Evolutionary conservation across 1,284 basidiomycete species (phyloP).

Genomic region (Ustanciosporium gigantosporum): DNA sequence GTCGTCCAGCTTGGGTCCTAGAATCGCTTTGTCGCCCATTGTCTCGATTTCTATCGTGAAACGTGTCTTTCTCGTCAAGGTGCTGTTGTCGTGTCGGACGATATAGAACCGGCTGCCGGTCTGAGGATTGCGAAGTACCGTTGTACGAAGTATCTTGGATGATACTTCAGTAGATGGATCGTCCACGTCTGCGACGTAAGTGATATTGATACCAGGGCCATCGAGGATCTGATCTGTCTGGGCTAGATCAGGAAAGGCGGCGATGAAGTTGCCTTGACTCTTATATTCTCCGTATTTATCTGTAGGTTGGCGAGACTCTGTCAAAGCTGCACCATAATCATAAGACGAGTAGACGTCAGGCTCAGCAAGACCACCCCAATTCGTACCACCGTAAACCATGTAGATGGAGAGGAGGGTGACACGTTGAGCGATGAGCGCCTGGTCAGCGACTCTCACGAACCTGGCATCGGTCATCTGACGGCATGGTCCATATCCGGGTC

Average conservation of each 20-base stretch:
- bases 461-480: slow-evolving; percentile 26
- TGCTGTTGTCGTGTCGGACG: slow-evolving; percentile 66
- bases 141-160: slow-evolving; percentile 7
- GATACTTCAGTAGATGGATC: slow-evolving; percentile 1
- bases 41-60: slow-evolving; percentile 29
- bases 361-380: slow-evolving; percentile 63
- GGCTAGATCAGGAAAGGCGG: slow-evolving; percentile 40
- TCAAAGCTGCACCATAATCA: slow-evolving; percentile 57
- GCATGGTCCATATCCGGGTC: slow-evolving; percentile 35
- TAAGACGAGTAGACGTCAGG: slow-evolving; percentile 60
- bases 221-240: slow-evolving; percentile 22
- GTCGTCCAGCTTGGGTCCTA: slow-evolving; percentile 2
- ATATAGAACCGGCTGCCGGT: slow-evolving; percentile 68
- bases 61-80: slow-evolving; percentile 17
- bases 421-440: slow-evolving; percentile 24
- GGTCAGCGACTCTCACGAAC: slow-evolving; percentile 36
- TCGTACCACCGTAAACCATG: slow-evolving; percentile 74
- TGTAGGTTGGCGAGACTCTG: slow-evolving; percentile 34
- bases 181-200: slow-evolving; percentile 10
- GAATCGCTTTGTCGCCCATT: slow-evolving; percentile 10
- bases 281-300: slow-evolving; percentile 42
- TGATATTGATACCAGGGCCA: slow-evolving; percentile 13
- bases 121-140: slow-evolving; percentile 24
- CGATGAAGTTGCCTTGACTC: slow-evolving; percentile 33
- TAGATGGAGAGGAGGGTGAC: slow-evolving; percentile 66